Evolutionary conservation across 106 monocot species (phyloP).

Genomic region (Dendrobium nobile): DNA sequence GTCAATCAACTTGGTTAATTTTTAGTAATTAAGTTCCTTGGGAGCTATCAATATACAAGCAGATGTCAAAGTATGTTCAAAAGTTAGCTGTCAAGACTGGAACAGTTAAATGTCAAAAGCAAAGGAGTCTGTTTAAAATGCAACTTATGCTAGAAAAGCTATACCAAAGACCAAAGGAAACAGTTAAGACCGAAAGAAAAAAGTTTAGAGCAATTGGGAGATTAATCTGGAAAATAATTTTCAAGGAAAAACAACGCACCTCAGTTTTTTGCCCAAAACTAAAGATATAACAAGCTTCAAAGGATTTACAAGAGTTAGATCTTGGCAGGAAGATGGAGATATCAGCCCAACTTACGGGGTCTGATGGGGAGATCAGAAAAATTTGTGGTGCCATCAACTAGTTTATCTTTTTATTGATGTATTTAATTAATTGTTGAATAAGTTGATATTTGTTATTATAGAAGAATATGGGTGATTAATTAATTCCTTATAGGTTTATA

Average conservation of each 20-base stretch:
- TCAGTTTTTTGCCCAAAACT: constrained; percentile 77
- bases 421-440: neutral
- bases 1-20: neutral
- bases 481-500: too few species aligned
- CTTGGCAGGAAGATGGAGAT: constrained; percentile 74
- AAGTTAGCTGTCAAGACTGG: neutral
- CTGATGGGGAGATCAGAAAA: constrained; percentile 45
- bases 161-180: neutral
- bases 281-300: constrained; percentile 75
- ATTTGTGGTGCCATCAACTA: constrained; percentile 29
- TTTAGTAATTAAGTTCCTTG: neutral
- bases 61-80: neutral
- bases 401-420: neutral
- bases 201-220: neutral
- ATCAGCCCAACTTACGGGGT: constrained; percentile 43
- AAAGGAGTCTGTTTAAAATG: neutral
- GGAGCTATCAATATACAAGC: neutral
- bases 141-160: neutral
- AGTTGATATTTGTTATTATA: too few species aligned
- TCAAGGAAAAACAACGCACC: constrained; percentile 27
- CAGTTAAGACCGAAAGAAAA: neutral
- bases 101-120: neutral
- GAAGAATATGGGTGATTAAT: too few species aligned
- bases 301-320: constrained; percentile 80
- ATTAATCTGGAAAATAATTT: neutral